Percentiles rank a stretch among this genome's conserved stretches.
These are phyloP conservation scores for Blastobotrys peoriensis DNA, from an alignment of 805 yeast species.

Conservation along the genomic window DNA sequence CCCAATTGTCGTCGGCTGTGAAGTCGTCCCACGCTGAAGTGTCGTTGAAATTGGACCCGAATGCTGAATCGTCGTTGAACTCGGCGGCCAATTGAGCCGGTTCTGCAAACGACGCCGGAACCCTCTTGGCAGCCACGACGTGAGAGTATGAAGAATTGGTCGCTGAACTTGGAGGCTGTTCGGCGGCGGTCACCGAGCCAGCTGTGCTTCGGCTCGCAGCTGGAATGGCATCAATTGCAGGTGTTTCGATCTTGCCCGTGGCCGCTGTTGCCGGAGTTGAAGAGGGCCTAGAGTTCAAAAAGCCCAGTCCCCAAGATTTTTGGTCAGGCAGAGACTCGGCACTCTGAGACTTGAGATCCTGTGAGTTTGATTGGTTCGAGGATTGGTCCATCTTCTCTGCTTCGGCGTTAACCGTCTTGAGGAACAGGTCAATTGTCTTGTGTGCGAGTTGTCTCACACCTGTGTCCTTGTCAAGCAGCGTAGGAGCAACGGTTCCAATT, in stretches of 20 bases:
- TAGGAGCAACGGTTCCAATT: conserved; percentile 77
- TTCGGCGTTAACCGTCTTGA: conserved; percentile 46
- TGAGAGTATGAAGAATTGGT: too few relatives aligned
- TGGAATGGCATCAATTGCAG: too few relatives aligned
- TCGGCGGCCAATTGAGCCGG: conserved; percentile 10
- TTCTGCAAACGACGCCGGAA: neutral
- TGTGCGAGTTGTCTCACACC: conserved; percentile 71
- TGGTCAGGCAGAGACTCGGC: neutral
- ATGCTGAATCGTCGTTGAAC: conserved; percentile 1
- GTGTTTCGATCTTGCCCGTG: too few relatives aligned
- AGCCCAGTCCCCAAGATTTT: neutral
- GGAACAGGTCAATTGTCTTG: conserved; percentile 55
- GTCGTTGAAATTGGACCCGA: neutral
- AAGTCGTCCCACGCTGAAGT: conserved; percentile 13
- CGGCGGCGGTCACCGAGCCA: too few relatives aligned
- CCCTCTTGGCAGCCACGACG: too few relatives aligned
- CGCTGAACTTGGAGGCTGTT: too few relatives aligned
- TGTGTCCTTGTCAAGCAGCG: conserved; percentile 67
- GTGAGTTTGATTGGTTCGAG: neutral
- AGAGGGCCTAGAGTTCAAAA: conserved; percentile 3
- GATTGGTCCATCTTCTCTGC: conserved; percentile 32
- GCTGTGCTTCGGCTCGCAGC: too few relatives aligned
- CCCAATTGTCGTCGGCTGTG: conserved; percentile 26
- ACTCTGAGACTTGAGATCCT: neutral
- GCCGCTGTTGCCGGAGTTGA: conserved; percentile 9